Base-by-base conservation (phyloP, 129 eudicot genomes). In the Chrysanthemum makinoi region DNA sequence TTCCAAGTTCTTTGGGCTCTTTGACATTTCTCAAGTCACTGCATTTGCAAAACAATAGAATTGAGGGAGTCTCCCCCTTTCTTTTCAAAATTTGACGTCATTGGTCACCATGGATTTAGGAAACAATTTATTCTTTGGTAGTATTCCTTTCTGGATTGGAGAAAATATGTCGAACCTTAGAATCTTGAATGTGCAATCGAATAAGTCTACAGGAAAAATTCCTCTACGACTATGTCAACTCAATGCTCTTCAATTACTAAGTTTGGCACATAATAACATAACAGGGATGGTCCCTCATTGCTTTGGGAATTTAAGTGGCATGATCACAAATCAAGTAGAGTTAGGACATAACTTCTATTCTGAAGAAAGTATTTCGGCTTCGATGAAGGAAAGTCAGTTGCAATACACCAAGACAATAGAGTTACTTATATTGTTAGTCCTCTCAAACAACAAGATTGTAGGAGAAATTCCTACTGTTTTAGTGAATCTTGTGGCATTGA, bases 21-120 rank as follows among this genome's bases (percentile, higher is more conserved):
- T 9, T 63, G 18, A 8, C 0, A 35, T 1, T 3, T 28, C 28
- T 64, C 6, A 0, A 2, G 5, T 16, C 53, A 3, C 19, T 64
- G 30, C 69, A 64, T 26, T 17, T 64, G 14, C 52, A 17, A 22
- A 64, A 64, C 52, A 64, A 64, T n/a, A 39, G 8, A 64, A 1
- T 64, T n/a, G 24, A 64, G 51, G 68, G 68, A 14, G n/a, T 6
- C 11, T 43, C 7, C 68, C 68, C 0, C 0, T 39, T 5, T 64
- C 68, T 17, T 39, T 64, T 8, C 50, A 64, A 10, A 64, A 64
- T 9, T 39, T 64, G 26, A 5, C 5, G 0, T 12, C 5, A 3
- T 64, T 64, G 52, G 52, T n/a, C 52, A 64, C 69, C 26, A 64
- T 64, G 69, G 69, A 64, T 64, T 39, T 64, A 10, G 69, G 69